Conservation (phyloP, 768 basidiomycete species). For the Lentinula raphanica region DNA sequence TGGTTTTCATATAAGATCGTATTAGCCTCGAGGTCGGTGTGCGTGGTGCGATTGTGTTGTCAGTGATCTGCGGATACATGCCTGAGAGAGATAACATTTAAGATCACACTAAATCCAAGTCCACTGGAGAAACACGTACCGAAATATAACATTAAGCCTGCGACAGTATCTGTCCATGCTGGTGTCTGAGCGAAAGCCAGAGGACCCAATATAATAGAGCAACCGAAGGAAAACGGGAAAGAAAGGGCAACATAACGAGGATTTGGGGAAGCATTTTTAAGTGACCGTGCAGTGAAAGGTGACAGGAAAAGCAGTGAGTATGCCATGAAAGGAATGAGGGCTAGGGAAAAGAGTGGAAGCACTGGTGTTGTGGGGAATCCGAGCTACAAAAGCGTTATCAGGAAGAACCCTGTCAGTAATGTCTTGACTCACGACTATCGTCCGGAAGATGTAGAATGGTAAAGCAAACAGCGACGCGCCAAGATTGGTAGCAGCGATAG, state of each 20-base stretch:
- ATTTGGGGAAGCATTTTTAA: conserved; percentile 43
- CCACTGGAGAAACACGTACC: conserved; percentile 36
- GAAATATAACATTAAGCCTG: conserved; percentile 55
- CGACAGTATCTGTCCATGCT: conserved; percentile 52
- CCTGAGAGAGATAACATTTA: conserved; percentile 26
- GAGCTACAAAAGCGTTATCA: conserved; percentile 30
- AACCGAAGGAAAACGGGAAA: conserved; percentile 45
- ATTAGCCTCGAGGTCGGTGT: conserved; percentile 51
- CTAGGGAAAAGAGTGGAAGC: conserved; percentile 53
- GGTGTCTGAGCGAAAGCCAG: conserved; percentile 62
- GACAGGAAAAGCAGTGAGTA: conserved; percentile 57
- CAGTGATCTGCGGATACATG: conserved; percentile 45
- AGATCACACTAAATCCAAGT: too few species aligned
- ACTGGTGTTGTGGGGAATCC: conserved; percentile 44
- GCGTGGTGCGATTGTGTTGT: conserved; percentile 38
- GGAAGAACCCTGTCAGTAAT: conserved; percentile 15
- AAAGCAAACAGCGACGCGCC: conserved; percentile 61
- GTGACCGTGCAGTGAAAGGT: conserved; percentile 43
- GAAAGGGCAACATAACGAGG: conserved; percentile 56
- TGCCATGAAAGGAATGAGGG: conserved; percentile 57
- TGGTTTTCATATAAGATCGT: conserved; percentile 79
- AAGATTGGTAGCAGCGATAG: conserved; percentile 50
- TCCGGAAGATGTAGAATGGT: conserved; percentile 59
- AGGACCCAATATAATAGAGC: conserved; percentile 49
- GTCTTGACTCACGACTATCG: conserved; percentile 44